phyloP scores from a whole-genome alignment of 129 eudicot genomes.

The Solidago caesia region DNA sequence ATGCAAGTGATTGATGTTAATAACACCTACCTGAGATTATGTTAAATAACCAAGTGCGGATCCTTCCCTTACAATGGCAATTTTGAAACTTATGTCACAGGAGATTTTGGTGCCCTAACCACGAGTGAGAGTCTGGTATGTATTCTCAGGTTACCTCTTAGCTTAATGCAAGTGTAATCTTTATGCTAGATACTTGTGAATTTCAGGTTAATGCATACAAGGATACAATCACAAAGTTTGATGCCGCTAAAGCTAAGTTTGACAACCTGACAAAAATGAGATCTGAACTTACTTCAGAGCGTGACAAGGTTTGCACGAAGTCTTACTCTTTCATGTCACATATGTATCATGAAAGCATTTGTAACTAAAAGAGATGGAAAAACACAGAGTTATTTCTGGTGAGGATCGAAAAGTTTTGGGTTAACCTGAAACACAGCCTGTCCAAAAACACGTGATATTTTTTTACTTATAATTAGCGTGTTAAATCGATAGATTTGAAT shows the following conservation, averaged over 20 bases:
- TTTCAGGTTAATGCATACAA: conserved; percentile 43
- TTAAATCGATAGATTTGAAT: no score
- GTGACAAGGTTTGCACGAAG: conserved; percentile 44
- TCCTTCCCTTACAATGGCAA: conserved; percentile 9
- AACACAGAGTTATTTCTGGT: not conserved
- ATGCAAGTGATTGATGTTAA: not conserved
- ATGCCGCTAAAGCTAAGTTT: conserved; percentile 58
- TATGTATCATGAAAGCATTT: conserved; percentile 1
- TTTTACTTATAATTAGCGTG: no score
- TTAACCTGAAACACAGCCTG: not conserved
- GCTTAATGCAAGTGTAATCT: not conserved
- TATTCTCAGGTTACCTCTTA: conserved; percentile 12
- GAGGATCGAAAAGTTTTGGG: not conserved
- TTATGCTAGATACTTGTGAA: conserved; percentile 3
- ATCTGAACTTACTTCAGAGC: conserved; percentile 49
- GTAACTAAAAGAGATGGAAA: not conserved
- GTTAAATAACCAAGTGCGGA: conserved; percentile 3
- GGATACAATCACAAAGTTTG: conserved; percentile 32
- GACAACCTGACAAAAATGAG: conserved; percentile 40
- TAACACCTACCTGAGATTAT: conserved; percentile 2
- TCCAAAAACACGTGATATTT: no score
- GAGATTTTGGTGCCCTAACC: conserved; percentile 22
- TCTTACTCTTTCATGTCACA: conserved; percentile 11
- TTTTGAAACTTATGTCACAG: conserved; percentile 29
- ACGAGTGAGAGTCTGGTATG: conserved; percentile 32